phyloP scores from a whole-genome alignment of 768 basidiomycete species.

The Sporobolomyces roseus region DNA sequence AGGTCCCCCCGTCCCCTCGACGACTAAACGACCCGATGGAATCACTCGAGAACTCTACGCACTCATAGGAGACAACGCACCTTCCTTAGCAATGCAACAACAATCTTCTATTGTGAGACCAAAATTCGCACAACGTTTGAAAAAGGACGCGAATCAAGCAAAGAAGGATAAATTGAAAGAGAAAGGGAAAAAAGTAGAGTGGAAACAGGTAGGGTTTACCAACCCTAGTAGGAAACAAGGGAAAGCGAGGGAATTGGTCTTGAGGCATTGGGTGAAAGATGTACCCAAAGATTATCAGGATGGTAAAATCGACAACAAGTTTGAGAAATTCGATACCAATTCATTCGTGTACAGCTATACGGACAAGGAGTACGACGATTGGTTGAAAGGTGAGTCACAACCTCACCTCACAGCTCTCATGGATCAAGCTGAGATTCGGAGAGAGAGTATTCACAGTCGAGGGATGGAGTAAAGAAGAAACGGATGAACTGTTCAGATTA shows the following conservation, averaged over 20 bases:
- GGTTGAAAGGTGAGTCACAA: slow-evolving; percentile 64
- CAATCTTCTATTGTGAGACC: slow-evolving; percentile 57
- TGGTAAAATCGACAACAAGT: slow-evolving; percentile 56
- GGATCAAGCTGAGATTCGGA: no score
- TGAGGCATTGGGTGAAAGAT: slow-evolving; percentile 76
- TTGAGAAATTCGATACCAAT: slow-evolving; percentile 71
- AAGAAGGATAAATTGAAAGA: background rate
- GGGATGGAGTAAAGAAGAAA: slow-evolving; percentile 89
- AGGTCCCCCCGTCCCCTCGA: slow-evolving; percentile 50
- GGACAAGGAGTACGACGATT: slow-evolving; percentile 78
- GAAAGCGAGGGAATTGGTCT: slow-evolving; percentile 63
- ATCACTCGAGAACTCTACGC: slow-evolving; percentile 89
- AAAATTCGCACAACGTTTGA: slow-evolving; percentile 77
- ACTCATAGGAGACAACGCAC: slow-evolving; percentile 89
- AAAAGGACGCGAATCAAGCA: slow-evolving; percentile 38
- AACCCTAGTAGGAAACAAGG: slow-evolving; percentile 26
- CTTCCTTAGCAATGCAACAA: slow-evolving; percentile 73
- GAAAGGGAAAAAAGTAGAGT: background rate
- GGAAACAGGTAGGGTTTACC: slow-evolving; percentile 31
- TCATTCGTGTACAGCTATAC: slow-evolving; percentile 69
- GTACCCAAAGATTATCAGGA: slow-evolving; percentile 22
- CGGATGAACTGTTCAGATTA: slow-evolving; percentile 80
- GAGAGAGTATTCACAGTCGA: slow-evolving; percentile 60
- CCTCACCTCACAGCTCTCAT: no score
- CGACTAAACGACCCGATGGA: slow-evolving; percentile 57